These are phyloP conservation scores for Trichocladium antarcticum DNA, from an alignment of 495 filamentous ascomycete species.

Conservation along the genomic window DNA sequence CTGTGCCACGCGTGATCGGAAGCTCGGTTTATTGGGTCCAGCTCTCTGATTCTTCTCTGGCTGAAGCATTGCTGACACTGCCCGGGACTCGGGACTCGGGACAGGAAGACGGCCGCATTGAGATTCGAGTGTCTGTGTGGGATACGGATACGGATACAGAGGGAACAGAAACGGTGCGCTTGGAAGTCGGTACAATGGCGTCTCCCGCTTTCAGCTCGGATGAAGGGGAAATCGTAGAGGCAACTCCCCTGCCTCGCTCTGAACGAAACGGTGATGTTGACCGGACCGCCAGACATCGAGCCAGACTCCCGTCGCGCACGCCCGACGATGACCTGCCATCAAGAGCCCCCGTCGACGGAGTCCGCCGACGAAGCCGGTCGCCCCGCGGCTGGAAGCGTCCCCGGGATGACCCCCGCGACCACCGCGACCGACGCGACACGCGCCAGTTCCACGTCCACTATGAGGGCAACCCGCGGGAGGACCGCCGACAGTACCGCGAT, in stretches of 20 bases:
- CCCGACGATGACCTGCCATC: slow-evolving; percentile 63
- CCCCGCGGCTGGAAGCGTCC: slow-evolving; percentile 56
- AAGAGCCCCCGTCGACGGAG: slow-evolving; percentile 53
- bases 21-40: slow-evolving; percentile 19
- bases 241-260: slow-evolving; percentile 45
- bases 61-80: slow-evolving; percentile 9
- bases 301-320: slow-evolving; percentile 57
- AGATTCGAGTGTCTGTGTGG: background rate
- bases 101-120: background rate
- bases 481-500: slow-evolving; percentile 45
- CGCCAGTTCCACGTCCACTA: slow-evolving; percentile 51
- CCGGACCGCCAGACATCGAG: slow-evolving; percentile 56
- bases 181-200: slow-evolving; percentile 29
- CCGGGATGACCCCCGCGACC: slow-evolving; percentile 45
- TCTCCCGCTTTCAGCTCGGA: slow-evolving; percentile 47
- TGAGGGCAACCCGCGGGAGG: slow-evolving; percentile 41
- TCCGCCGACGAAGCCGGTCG: slow-evolving; percentile 30
- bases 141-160: background rate
- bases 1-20: background rate
- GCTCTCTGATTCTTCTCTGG: slow-evolving; percentile 7
- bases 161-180: background rate
- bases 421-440: slow-evolving; percentile 39
- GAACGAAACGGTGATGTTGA: slow-evolving; percentile 49
- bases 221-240: slow-evolving; percentile 84
- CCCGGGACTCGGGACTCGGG: background rate